A percentile compares a stretch with the other conserved stretches of the same genome.
Conservation (phyloP, 139 green algal species). For the Diplosphaera chodatii region DNA sequence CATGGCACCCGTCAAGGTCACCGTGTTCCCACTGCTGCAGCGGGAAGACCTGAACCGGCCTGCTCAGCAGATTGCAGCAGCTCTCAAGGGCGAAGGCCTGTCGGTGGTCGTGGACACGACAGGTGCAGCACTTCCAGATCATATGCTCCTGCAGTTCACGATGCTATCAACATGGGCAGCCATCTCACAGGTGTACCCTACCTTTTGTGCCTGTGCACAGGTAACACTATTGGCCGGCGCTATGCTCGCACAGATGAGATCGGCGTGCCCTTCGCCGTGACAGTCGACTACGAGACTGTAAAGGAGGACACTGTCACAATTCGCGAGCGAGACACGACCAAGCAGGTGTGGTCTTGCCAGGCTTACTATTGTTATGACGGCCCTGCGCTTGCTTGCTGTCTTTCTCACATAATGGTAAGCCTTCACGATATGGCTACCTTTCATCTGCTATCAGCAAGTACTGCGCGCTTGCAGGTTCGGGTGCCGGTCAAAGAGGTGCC, state of each 20-base stretch:
- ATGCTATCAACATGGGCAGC: neutral
- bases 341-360: constrained; percentile 49
- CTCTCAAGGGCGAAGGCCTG: constrained; percentile 57
- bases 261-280: constrained; percentile 93
- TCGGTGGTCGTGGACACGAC: constrained; percentile 90
- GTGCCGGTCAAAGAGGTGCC: constrained; percentile 70
- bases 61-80: constrained; percentile 40
- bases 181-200: neutral
- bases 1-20: constrained; percentile 93
- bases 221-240: constrained; percentile 82
- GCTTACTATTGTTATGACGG: too few relatives aligned
- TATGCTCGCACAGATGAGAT: constrained; percentile 94
- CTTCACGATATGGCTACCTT: too few relatives aligned
- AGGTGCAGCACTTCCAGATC: constrained; percentile 19
- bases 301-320: constrained; percentile 82
- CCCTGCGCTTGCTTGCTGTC: neutral
- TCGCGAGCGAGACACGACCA: constrained; percentile 85
- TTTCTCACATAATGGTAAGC: too few relatives aligned
- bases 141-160: neutral
- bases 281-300: constrained; percentile 81
- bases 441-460: too few relatives aligned
- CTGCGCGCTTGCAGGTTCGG: constrained; percentile 60
- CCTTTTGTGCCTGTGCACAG: constrained; percentile 8
- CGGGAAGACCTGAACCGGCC: constrained; percentile 58
- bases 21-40: constrained; percentile 86